Evolutionary conservation across 148 eudicot species (phyloP).

Genomic region (Rhododendron griersonianum): DNA sequence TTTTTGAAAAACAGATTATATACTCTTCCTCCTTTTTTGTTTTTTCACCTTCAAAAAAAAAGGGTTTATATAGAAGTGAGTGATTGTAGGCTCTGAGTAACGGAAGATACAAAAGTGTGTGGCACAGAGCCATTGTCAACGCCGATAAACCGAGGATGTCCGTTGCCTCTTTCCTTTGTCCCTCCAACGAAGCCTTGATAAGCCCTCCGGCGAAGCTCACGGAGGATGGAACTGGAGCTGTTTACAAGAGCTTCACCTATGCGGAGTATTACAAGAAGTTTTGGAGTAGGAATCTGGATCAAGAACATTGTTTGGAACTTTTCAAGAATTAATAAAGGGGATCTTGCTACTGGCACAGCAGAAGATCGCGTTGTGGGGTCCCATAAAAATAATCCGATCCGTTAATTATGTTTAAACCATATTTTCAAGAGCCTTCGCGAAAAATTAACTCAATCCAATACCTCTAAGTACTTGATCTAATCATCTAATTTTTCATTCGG

Average conservation of each 20-base stretch:
- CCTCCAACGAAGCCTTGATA: conserved; percentile 46
- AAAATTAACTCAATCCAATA: no score
- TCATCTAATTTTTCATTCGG: no score
- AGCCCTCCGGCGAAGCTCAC: conserved; percentile 55
- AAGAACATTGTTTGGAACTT: conserved; percentile 68
- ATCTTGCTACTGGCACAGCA: no score
- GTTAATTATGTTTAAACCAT: no score
- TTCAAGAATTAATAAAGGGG: conserved; percentile 60
- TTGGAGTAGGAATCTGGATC: conserved; percentile 75
- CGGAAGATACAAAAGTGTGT: conserved; percentile 73
- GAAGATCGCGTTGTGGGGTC: no score
- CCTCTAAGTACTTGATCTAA: no score
- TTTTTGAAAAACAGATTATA: no score
- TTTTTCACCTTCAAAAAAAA: no score
- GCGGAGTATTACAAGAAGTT: conserved; percentile 75
- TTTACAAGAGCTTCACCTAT: conserved; percentile 60
- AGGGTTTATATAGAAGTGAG: background rate
- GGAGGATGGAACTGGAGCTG: conserved; percentile 35
- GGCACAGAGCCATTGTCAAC: conserved; percentile 86
- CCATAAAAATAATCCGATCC: no score
- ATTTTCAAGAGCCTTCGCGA: no score
- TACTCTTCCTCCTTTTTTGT: background rate
- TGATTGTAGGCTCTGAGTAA: conserved; percentile 69
- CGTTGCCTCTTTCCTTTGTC: conserved; percentile 83
- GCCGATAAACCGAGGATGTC: conserved; percentile 60